These are phyloP conservation scores for Eremomyces bilateralis DNA, from an alignment of 495 filamentous ascomycete genomes.

Conservation along the genomic window DNA sequence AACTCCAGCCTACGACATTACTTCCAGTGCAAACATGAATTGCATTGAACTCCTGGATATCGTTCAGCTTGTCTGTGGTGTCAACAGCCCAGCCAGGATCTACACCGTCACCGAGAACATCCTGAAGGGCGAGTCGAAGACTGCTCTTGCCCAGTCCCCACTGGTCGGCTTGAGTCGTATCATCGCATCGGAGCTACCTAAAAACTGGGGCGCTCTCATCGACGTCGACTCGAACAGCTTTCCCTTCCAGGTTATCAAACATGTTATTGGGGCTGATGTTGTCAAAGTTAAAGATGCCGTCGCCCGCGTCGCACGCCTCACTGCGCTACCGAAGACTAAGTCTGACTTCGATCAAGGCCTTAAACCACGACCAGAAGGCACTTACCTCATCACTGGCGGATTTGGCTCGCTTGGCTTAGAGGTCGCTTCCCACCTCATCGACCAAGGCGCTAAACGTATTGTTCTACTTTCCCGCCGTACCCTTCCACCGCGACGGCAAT, in stretches of 20 bases:
- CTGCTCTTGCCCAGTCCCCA: conserved; percentile 18
- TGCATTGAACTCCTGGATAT: conserved; percentile 13
- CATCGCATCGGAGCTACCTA: conserved; percentile 20
- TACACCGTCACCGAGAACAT: conserved; percentile 13
- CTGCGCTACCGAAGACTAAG: conserved; percentile 12
- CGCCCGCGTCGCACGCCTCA: conserved; percentile 16
- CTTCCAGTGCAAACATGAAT: conserved; percentile 2
- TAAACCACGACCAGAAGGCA: conserved; percentile 19
- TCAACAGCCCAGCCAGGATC: conserved; percentile 8
- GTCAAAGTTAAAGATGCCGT: conserved; percentile 26
- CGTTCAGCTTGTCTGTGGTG: conserved; percentile 11
- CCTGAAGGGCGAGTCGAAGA: conserved; percentile 5
- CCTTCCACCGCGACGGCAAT: conserved; percentile 14
- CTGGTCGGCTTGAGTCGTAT: conserved; percentile 20
- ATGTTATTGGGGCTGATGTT: conserved; percentile 21
- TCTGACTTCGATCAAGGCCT: background rate
- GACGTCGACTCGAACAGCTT: conserved; percentile 13
- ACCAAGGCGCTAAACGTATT: conserved; percentile 21
- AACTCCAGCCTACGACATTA: conserved; percentile 3
- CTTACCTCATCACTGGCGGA: conserved; percentile 27
- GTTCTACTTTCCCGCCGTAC: conserved; percentile 21
- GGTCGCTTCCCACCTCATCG: conserved; percentile 19
- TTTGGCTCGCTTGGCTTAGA: conserved; percentile 23
- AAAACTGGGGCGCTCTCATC: conserved; percentile 20
- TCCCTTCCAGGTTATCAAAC: conserved; percentile 16